These are phyloP conservation scores for Flaveria trinervia DNA, from an alignment of 129 eudicot genomes.

Conservation along the genomic window DNA sequence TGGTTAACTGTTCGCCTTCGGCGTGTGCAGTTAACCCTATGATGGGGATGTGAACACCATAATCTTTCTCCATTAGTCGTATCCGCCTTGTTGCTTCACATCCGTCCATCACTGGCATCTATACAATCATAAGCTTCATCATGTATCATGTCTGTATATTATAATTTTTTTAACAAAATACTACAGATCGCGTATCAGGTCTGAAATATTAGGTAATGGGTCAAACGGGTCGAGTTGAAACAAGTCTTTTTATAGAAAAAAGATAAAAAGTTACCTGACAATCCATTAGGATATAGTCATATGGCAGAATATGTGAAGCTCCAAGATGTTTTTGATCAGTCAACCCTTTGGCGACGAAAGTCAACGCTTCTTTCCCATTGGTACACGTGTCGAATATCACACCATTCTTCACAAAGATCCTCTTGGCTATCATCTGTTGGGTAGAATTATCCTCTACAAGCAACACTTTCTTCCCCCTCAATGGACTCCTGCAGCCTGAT, in stretches of 20 bases:
- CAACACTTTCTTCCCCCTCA: conserved; percentile 47
- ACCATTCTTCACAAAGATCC: conserved; percentile 32
- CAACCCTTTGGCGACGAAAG: conserved; percentile 37
- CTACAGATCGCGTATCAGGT: too few species aligned
- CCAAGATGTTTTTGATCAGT: conserved; percentile 28
- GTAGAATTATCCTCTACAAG: conserved; percentile 42
- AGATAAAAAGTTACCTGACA: conserved; percentile 45
- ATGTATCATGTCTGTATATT: background rate
- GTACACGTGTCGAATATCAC: conserved; percentile 32
- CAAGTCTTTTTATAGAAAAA: background rate
- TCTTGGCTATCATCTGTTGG: conserved; percentile 33
- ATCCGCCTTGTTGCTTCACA: conserved; percentile 39
- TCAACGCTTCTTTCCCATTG: conserved; percentile 49
- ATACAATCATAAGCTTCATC: background rate
- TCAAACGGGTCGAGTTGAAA: background rate
- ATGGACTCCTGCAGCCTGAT: conserved; percentile 20
- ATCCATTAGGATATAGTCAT: conserved; percentile 61
- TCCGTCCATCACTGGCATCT: conserved; percentile 35
- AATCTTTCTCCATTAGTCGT: conserved; percentile 40
- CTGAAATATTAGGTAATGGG: background rate
- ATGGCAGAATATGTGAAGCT: conserved; percentile 39
- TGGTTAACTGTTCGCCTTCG: conserved; percentile 23
- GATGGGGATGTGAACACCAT: conserved; percentile 49
- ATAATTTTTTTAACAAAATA: background rate
- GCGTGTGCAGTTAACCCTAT: conserved; percentile 53